A percentile compares a stretch with the other conserved stretches of the same genome.
phyloP scores from a whole-genome alignment of 1,139 yeast species.

The Candida neerlandica region DNA sequence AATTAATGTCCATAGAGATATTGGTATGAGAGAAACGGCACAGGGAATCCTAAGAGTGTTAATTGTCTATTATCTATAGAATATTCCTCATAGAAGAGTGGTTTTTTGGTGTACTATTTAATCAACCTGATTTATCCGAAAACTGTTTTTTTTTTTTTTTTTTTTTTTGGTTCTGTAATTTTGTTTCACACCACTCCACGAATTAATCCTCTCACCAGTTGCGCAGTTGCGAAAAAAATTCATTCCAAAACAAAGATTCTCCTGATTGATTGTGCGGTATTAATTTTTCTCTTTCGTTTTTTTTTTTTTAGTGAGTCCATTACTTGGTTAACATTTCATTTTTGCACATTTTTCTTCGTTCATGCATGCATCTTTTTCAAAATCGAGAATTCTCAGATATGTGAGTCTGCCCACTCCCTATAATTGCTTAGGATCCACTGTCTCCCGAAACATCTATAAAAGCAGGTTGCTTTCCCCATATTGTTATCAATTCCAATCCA shows the following conservation, averaged over 20 bases:
- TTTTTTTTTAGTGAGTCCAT: not conserved
- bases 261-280: not conserved
- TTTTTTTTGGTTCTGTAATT: not conserved
- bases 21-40: not conserved
- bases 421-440: not conserved
- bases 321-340: not conserved
- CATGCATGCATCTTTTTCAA: conserved; percentile 3
- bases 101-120: not conserved
- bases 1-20: not conserved
- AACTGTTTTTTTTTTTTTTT: not conserved
- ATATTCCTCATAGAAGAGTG: not conserved
- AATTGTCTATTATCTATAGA: not conserved
- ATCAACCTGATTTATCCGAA: conserved; percentile 2
- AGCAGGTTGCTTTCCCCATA: not conserved
- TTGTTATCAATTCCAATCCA: not conserved
- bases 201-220: conserved; percentile 1
- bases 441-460: not conserved
- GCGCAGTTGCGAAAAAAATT: conserved; percentile 2
- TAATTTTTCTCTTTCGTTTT: not conserved
- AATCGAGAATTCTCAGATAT: not conserved
- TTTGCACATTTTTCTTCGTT: not conserved
- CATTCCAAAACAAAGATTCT: not conserved
- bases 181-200: conserved; percentile 1
- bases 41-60: not conserved
- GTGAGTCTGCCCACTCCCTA: conserved; percentile 5